Evolutionary conservation across 306 rosid species (phyloP).

Genomic region (Gastrolobium villosum): DNA sequence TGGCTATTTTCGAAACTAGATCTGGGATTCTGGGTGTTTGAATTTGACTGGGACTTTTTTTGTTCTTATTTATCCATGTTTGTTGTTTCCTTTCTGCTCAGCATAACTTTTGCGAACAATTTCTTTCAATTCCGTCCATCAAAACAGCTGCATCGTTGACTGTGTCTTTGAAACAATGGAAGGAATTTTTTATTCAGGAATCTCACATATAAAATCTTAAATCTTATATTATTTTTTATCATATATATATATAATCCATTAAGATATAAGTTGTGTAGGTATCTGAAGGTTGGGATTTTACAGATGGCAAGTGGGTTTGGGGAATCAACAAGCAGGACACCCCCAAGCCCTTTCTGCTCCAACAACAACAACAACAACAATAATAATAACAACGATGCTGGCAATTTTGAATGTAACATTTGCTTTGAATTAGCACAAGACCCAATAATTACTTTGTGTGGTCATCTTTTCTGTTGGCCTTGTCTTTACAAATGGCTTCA

Average conservation of each 20-base stretch:
- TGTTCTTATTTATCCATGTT: background rate
- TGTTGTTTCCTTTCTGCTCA: slow-evolving; percentile 5
- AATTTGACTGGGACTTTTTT: background rate
- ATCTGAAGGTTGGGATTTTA: slow-evolving; percentile 44
- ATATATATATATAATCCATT: background rate
- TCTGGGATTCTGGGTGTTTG: slow-evolving; percentile 10
- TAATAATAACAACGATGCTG: slow-evolving; percentile 62
- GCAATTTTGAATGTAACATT: slow-evolving; percentile 88
- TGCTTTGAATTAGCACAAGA: slow-evolving; percentile 93
- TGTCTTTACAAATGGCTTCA: slow-evolving; percentile 94
- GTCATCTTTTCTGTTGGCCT: slow-evolving; percentile 95
- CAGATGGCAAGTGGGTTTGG: slow-evolving; percentile 79
- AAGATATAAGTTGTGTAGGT: slow-evolving; percentile 40
- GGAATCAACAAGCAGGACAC: slow-evolving; percentile 71
- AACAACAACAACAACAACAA: slow-evolving; percentile 54
- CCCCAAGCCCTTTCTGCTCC: slow-evolving; percentile 68
- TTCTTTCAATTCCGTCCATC: background rate
- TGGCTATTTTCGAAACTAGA: slow-evolving; percentile 8
- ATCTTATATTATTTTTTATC: background rate
- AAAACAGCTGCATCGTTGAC: background rate
- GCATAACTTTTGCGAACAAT: background rate
- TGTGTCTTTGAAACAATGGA: background rate
- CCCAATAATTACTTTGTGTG: slow-evolving; percentile 87
- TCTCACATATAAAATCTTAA: background rate
- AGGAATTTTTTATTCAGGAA: slow-evolving; percentile 5